Evolutionary conservation across 495 filamentous ascomycete species (phyloP).

Genomic region (Aspergillus hancockii): DNA sequence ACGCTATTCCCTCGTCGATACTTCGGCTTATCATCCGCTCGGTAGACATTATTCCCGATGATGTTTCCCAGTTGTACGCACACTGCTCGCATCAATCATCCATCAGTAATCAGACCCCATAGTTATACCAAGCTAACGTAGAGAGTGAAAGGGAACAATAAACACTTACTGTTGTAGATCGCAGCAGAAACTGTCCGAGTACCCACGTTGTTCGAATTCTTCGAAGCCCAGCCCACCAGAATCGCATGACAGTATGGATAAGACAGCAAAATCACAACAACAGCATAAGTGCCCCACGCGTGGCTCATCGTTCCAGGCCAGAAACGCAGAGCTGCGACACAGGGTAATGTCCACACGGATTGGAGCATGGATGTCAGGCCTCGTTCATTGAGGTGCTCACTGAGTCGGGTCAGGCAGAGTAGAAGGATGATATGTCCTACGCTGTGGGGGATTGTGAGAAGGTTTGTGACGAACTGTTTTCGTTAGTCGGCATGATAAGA

Average conservation of each 20-base stretch:
- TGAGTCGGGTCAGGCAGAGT: slow-evolving; percentile 40
- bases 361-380: slow-evolving; percentile 48
- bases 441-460: slow-evolving; percentile 60
- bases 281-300: slow-evolving; percentile 52
- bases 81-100: slow-evolving; percentile 20
- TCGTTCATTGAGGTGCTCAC: slow-evolving; percentile 45
- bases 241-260: slow-evolving; percentile 64
- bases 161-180: slow-evolving; percentile 47
- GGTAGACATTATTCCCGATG: slow-evolving; percentile 54
- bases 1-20: slow-evolving; percentile 52
- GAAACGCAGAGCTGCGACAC: slow-evolving; percentile 47
- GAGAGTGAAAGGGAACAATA: background rate
- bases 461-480: slow-evolving; percentile 46
- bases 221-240: slow-evolving; percentile 60
- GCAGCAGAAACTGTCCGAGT: slow-evolving; percentile 61
- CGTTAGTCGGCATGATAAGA: slow-evolving; percentile 6
- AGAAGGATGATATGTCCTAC: slow-evolving; percentile 35
- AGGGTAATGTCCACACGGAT: slow-evolving; percentile 56
- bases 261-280: slow-evolving; percentile 50
- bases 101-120: background rate
- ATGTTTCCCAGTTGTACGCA: slow-evolving; percentile 50
- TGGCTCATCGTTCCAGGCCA: slow-evolving; percentile 36
- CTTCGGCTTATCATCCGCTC: slow-evolving; percentile 54
- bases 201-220: slow-evolving; percentile 61
- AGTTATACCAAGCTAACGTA: background rate